Evolutionary conservation across 1,139 yeast genomes (phyloP).

Genomic region (Kodamaea derodonti): DNA sequence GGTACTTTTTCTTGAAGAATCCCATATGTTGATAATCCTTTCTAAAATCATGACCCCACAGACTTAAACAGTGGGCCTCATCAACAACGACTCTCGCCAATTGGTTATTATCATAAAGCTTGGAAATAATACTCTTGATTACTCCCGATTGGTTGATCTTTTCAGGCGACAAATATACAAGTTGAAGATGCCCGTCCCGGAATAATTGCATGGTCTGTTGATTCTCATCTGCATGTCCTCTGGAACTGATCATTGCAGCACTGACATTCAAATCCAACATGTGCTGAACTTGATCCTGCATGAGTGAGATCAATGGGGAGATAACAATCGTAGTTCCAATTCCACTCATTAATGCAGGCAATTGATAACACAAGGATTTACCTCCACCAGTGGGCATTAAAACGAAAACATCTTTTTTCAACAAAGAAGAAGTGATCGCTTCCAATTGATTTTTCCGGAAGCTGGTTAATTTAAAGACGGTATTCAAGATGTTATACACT

Average conservation of each 20-base stretch:
- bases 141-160: constrained; percentile 79
- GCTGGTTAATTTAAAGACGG: constrained; percentile 57
- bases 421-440: constrained; percentile 77
- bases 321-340: constrained; percentile 94
- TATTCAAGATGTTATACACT: constrained; percentile 51
- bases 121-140: constrained; percentile 61
- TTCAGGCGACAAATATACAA: constrained; percentile 92
- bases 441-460: constrained; percentile 85
- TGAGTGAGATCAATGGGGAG: constrained; percentile 90
- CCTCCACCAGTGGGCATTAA: constrained; percentile 99
- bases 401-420: constrained; percentile 86
- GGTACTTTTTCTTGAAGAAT: constrained; percentile 67
- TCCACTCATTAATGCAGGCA: constrained; percentile 79
- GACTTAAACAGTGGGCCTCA: constrained; percentile 97
- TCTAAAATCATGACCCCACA: constrained; percentile 99
- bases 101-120: constrained; percentile 49
- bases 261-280: constrained; percentile 59
- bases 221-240: constrained; percentile 61
- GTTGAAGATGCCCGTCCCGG: constrained; percentile 61
- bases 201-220: constrained; percentile 60
- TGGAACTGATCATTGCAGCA: constrained; percentile 89
- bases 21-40: constrained; percentile 89
- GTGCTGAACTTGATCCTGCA: constrained; percentile 97
- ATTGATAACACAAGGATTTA: constrained; percentile 90
- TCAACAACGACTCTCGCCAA: constrained; percentile 90